Evolutionary conservation across 225 moss, liverwort and hornwort genomes (phyloP).

Genomic region (Ulota crispa): DNA sequence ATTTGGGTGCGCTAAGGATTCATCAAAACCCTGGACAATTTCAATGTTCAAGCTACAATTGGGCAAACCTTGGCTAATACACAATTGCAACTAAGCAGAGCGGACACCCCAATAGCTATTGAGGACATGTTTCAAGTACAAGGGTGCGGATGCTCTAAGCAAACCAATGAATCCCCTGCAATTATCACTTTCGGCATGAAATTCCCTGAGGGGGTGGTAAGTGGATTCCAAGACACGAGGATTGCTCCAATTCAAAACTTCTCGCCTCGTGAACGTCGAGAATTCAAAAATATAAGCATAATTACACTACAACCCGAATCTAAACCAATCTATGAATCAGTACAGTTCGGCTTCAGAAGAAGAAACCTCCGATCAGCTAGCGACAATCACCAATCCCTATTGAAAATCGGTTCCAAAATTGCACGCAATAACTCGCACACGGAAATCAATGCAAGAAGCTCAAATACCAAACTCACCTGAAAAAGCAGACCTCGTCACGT

Average conservation of each 20-base stretch:
- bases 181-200: no score
- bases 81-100: no score
- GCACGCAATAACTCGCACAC: no score
- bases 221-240: neutral
- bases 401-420: neutral
- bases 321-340: neutral
- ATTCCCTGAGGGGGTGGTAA: no score
- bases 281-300: neutral
- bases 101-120: no score
- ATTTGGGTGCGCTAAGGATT: no score
- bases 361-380: neutral
- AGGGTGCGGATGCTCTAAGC: no score
- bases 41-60: no score
- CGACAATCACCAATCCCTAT: neutral
- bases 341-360: neutral
- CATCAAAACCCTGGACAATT: no score
- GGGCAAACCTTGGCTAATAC: no score
- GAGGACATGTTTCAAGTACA: no score
- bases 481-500: neutral
- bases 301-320: neutral
- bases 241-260: neutral
- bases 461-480: neutral
- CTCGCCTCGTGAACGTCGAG: neutral
- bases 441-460: neutral
- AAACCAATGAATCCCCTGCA: no score